phyloP scores from a whole-genome alignment of 2,329 filamentous ascomycete genomes.

The Sphaerulina vaccinii region DNA sequence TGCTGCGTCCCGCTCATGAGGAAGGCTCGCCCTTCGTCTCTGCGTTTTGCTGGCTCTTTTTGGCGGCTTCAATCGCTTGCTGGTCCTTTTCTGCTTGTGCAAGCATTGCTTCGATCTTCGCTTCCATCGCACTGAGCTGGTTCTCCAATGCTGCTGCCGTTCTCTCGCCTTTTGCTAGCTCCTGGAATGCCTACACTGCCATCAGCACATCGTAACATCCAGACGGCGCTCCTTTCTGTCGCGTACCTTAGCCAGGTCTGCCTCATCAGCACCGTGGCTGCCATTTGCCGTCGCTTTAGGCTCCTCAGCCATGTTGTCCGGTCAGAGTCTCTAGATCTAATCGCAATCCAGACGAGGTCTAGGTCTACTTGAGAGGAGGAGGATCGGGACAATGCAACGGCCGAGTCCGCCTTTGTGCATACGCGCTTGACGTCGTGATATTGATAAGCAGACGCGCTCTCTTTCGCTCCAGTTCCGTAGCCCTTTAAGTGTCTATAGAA shows the following conservation, averaged over 20 bases:
- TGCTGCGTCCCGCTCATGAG: not conserved
- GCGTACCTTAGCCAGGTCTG: conserved; percentile 31
- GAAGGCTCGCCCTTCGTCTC: conserved; percentile 13
- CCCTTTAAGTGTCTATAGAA: not conserved
- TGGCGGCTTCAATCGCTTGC: conserved; percentile 29
- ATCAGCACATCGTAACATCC: not conserved
- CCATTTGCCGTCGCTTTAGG: conserved; percentile 25
- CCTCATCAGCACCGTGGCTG: conserved; percentile 23
- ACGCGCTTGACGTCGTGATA: conserved; percentile 13
- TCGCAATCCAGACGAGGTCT: too few species aligned
- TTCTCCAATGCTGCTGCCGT: conserved; percentile 56
- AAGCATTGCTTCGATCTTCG: conserved; percentile 55
- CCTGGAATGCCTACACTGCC: conserved; percentile 47
- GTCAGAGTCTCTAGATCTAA: not conserved
- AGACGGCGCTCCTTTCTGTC: too few species aligned
- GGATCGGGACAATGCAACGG: conserved; percentile 7
- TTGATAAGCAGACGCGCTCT: conserved; percentile 14
- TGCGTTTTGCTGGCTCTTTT: conserved; percentile 28
- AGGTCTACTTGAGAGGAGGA: not conserved
- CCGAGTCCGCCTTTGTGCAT: not conserved
- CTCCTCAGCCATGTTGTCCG: conserved; percentile 23
- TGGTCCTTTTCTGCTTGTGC: conserved; percentile 48
- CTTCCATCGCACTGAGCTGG: conserved; percentile 55
- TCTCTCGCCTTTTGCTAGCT: conserved; percentile 55
- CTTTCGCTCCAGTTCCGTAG: not conserved